Conservation (phyloP, 495 filamentous ascomycete genomes). For the Bathelium albidoporum region DNA sequence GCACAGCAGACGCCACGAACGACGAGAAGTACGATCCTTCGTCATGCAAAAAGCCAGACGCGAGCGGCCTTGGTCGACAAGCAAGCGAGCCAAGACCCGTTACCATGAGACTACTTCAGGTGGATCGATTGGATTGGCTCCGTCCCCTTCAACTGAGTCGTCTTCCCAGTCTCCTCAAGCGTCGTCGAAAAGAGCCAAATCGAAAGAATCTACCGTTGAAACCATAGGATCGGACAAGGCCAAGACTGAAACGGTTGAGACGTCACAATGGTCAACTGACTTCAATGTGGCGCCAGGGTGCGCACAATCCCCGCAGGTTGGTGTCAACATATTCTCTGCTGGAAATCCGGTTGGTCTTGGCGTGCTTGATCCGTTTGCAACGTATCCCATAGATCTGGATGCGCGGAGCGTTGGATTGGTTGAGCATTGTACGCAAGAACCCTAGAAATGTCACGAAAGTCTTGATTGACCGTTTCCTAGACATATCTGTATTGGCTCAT, state of each 20-base stretch:
- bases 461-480: not conserved
- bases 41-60: slow-evolving; percentile 25
- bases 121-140: not conserved
- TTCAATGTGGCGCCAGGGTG: not conserved
- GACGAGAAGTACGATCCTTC: slow-evolving; percentile 25
- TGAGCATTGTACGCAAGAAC: not conserved
- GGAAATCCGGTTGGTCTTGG: not conserved
- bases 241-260: not conserved
- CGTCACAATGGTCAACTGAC: not conserved
- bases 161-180: not conserved
- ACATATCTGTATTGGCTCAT: slow-evolving; percentile 1
- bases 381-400: not conserved
- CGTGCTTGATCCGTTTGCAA: not conserved
- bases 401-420: not conserved
- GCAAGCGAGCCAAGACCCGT: slow-evolving; percentile 21
- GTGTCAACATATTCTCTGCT: not conserved
- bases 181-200: not conserved
- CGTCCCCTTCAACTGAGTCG: not conserved
- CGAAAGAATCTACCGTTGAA: not conserved
- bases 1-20: slow-evolving; percentile 22
- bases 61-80: slow-evolving; percentile 25
- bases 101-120: slow-evolving; percentile 12
- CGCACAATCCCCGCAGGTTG: not conserved
- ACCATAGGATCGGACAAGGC: not conserved
- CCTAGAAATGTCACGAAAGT: slow-evolving; percentile 12